Evolutionary conservation across 225 moss, liverwort and hornwort species (phyloP), one percentile per base, ranked within the genome.

Genomic region (Marchantia polymorpha): DNA sequence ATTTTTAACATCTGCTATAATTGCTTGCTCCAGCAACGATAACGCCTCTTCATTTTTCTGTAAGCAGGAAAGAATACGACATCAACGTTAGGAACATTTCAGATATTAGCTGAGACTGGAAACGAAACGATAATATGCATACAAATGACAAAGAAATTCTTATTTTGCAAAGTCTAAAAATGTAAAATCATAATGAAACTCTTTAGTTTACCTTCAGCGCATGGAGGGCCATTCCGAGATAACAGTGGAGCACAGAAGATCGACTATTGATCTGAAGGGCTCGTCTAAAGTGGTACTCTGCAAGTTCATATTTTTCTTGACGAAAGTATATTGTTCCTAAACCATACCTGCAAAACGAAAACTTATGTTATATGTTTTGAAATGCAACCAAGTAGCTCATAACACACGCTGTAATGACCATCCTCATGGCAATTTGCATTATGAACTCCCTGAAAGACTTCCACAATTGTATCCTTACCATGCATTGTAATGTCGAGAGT

Each of bases 311-410:
- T 81, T 99, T 99, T 85, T 99, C 99, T 84, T 99, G 99, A 30
- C 99, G 95, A 64, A 99, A 99, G 86, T 95, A 99, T 60, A 99
- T 99, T 51, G 99, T 95, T 71, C 99, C 99, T 87, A 99, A 83
- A 58, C 99, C 99, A 81, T 99, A 99, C 90, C 90, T 90, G 84
- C 77, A 60, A 60, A 39, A 19, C 19, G 19, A 56, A 48, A 47
- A 69, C 27, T 64, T 49, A 47, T 7, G 20, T 48, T 22, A 8
- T 50, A 64, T 13, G 16, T 23, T 0, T 10, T 15, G 7, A n/a
- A 5, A 22, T 1, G 8, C 46, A n/a, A 39, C 22, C 20, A 20
- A n/a, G 60, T 31, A 48, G 61, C 75, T 76, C 31, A 39, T 14
- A 0, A 58, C 7, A 30, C 0, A 59, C 19, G 16, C 59, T 16